These are phyloP conservation scores for Cladosporium phlei DNA, from an alignment of 2,329 filamentous ascomycete genomes.

Conservation along the genomic window DNA sequence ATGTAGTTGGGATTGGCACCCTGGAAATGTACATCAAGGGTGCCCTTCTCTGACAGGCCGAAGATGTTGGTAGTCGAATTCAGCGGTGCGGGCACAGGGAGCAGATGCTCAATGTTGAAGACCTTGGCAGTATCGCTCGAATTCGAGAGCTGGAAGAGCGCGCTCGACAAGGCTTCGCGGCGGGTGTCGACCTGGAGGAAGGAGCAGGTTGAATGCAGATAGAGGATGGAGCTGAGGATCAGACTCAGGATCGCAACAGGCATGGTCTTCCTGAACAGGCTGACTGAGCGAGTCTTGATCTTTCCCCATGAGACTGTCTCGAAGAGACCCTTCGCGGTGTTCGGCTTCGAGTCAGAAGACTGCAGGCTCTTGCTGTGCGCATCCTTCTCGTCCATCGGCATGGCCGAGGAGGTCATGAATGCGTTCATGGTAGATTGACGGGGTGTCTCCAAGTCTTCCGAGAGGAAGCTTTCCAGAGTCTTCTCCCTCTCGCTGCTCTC, in stretches of 20 bases:
- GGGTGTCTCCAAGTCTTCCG: slow-evolving; percentile 31
- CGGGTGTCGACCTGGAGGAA: not conserved
- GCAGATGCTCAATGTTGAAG: slow-evolving; percentile 25
- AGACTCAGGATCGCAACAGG: not conserved
- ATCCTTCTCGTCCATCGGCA: not conserved
- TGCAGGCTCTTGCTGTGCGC: not conserved
- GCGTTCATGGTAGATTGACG: slow-evolving; percentile 25
- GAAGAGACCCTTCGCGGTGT: no score
- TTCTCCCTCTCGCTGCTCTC: slow-evolving; percentile 23
- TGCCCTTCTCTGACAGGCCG: slow-evolving; percentile 9
- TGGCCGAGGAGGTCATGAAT: not conserved
- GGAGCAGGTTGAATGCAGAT: no score
- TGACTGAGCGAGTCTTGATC: no score
- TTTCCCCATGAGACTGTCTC: no score
- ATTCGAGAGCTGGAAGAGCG: slow-evolving; percentile 18
- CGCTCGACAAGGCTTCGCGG: slow-evolving; percentile 7
- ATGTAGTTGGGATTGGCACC: slow-evolving; percentile 22
- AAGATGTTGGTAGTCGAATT: slow-evolving; percentile 9
- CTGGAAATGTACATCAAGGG: slow-evolving; percentile 16
- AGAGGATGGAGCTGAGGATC: not conserved
- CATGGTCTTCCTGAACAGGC: no score
- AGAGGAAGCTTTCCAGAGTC: slow-evolving; percentile 25
- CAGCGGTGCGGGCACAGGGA: slow-evolving; percentile 18
- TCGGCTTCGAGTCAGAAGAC: no score
- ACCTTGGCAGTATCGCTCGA: slow-evolving; percentile 17